Evolutionary conservation across 495 filamentous ascomycete genomes (phyloP).

Genomic region (Penicillium waksmanii): DNA sequence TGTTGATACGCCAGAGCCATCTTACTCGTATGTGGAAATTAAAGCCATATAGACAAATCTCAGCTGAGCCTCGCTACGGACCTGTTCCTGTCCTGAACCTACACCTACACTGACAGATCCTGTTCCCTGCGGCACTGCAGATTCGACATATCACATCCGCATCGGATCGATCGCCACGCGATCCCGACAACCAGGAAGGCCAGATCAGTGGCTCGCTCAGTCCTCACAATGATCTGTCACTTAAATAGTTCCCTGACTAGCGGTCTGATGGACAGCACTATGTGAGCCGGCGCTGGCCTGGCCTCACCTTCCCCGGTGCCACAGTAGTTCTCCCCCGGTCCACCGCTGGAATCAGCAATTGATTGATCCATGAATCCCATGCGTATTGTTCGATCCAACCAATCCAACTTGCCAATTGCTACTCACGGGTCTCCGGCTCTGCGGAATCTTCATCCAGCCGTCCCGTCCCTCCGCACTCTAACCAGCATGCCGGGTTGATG

Average conservation of each 20-base stretch:
- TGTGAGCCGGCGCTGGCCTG: slow-evolving; percentile 7
- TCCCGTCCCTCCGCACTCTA: slow-evolving; percentile 22
- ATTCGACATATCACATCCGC: slow-evolving; percentile 31
- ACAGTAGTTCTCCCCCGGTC: neutral
- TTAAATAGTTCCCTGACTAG: slow-evolving; percentile 27
- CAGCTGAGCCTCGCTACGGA: neutral
- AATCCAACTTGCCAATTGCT: neutral
- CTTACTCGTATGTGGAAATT: neutral
- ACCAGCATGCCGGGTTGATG: slow-evolving; percentile 27
- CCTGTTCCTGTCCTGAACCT: neutral
- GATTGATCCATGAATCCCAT: neutral
- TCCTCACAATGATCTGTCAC: slow-evolving; percentile 17
- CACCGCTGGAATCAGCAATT: neutral
- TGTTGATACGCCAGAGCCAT: no score
- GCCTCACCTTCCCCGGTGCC: slow-evolving; percentile 13
- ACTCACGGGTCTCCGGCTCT: neutral
- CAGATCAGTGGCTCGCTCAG: slow-evolving; percentile 15
- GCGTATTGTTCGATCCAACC: neutral
- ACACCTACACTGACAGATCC: neutral
- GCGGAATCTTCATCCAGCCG: neutral
- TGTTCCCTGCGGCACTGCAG: neutral
- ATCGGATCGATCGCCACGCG: slow-evolving; percentile 22
- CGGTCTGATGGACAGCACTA: slow-evolving; percentile 19
- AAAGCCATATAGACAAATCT: neutral
- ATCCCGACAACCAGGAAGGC: slow-evolving; percentile 5